These are phyloP conservation scores for Dicorynia guianensis DNA, from an alignment of 306 rosid species.

Conservation along the genomic window DNA sequence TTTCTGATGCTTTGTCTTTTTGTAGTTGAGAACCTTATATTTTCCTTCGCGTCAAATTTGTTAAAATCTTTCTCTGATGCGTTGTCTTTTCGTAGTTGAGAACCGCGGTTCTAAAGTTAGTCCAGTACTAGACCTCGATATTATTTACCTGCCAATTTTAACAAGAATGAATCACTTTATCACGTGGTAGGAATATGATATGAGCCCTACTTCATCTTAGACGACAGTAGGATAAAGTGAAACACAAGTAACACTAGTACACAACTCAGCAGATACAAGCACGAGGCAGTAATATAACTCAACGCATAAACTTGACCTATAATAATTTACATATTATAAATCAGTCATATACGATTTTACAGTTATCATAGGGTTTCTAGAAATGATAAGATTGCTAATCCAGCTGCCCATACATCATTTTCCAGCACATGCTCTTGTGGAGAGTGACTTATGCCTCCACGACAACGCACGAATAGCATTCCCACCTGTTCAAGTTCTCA, in stretches of 20 bases:
- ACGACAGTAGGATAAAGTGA: conserved; percentile 15
- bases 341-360: conserved; percentile 31
- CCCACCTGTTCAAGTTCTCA: conserved; percentile 66
- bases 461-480: conserved; percentile 92
- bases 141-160: no score
- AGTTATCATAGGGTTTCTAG: conserved; percentile 56
- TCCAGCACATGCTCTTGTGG: conserved; percentile 86
- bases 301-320: conserved; percentile 32
- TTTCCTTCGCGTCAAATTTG: no score
- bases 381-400: conserved; percentile 74
- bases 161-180: no score
- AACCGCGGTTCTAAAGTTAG: no score
- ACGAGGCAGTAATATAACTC: conserved; percentile 39
- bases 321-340: conserved; percentile 43
- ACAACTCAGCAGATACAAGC: conserved; percentile 33
- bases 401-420: conserved; percentile 84
- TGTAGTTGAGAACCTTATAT: background rate
- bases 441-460: conserved; percentile 93
- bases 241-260: conserved; percentile 15
- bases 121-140: no score
- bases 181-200: no score
- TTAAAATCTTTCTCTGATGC: no score
- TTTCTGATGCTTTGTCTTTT: background rate
- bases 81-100: no score
- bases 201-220: no score